Conservation (phyloP, 2,329 filamentous ascomycete genomes). For the Chalara sp. region DNA sequence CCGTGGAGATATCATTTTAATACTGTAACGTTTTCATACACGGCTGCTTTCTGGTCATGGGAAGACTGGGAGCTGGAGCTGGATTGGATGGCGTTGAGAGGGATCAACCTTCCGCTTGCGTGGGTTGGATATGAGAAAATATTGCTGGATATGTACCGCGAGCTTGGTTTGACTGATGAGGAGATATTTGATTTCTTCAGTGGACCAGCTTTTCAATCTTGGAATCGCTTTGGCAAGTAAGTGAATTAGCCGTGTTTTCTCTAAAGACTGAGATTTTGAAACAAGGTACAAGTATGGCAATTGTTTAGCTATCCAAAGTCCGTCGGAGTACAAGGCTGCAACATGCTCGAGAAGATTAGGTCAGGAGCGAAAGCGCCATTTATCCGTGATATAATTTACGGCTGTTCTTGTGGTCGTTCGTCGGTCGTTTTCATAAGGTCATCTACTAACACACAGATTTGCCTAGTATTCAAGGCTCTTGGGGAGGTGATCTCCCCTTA, state of each 20-base stretch:
- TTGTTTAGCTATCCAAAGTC: too few species aligned
- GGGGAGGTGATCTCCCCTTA: conserved; percentile 37
- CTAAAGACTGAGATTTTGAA: too few species aligned
- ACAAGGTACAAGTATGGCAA: too few species aligned
- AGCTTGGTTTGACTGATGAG: conserved; percentile 35
- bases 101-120: conserved; percentile 43
- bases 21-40: conserved; percentile 46
- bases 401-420: too few species aligned
- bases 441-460: too few species aligned
- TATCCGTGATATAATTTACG: too few species aligned
- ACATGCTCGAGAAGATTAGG: too few species aligned
- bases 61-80: conserved; percentile 45
- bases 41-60: conserved; percentile 44
- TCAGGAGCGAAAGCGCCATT: too few species aligned
- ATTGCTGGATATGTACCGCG: conserved; percentile 39
- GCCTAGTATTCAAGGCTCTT: conserved; percentile 37
- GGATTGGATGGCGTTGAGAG: conserved; percentile 46
- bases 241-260: too few species aligned
- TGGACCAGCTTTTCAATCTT: conserved; percentile 44
- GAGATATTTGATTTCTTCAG: conserved; percentile 41
- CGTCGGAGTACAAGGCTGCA: too few species aligned
- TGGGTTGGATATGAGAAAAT: conserved; percentile 47
- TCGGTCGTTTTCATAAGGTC: too few species aligned
- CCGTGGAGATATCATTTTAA: conserved; percentile 45
- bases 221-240: conserved; percentile 45